These are phyloP conservation scores for Acorus calamus DNA, from an alignment of 106 monocot genomes.

Conservation along the genomic window DNA sequence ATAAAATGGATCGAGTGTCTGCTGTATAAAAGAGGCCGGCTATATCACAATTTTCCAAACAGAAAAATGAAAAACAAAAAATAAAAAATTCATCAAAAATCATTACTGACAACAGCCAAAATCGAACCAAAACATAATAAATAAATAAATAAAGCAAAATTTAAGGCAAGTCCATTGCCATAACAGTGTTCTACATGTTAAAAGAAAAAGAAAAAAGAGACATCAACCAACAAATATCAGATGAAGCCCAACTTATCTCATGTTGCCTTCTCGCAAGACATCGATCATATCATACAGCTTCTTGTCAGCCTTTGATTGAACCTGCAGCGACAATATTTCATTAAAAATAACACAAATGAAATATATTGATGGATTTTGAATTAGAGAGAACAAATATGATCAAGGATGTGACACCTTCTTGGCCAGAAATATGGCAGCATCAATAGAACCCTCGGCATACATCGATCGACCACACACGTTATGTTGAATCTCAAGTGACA, in stretches of 20 bases:
- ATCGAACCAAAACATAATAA: no score
- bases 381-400: background rate
- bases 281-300: conserved; percentile 81
- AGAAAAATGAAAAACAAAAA: no score
- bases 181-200: no score
- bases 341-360: background rate
- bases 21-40: no score
- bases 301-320: conserved; percentile 50
- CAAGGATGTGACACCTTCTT: conserved; percentile 37
- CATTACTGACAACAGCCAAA: no score
- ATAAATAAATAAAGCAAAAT: no score
- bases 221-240: no score
- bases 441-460: conserved; percentile 83
- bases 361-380: background rate
- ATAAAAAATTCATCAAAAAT: no score
- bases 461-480: conserved; percentile 92
- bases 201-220: no score
- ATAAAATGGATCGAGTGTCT: no score
- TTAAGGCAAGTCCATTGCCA: no score
- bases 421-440: conserved; percentile 87
- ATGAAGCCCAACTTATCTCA: conserved; percentile 31
- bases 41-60: no score
- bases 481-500: conserved; percentile 95
- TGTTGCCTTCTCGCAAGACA: conserved; percentile 77
- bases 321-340: conserved; percentile 20